phyloP scores from a whole-genome alignment of 768 basidiomycete genomes.

The Russula virescens region DNA sequence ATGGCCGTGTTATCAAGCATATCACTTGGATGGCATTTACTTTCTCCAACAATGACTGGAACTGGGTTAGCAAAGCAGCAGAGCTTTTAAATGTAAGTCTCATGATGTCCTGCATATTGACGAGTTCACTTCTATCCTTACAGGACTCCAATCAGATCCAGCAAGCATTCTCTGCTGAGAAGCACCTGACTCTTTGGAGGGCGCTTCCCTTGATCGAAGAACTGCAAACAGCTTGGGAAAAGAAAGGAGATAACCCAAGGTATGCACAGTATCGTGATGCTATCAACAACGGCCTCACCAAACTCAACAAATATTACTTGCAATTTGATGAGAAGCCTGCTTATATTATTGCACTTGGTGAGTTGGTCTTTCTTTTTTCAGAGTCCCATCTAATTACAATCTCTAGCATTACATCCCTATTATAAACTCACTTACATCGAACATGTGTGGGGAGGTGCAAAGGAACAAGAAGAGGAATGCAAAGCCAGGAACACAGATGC shows the following conservation, averaged over 20 bases:
- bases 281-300: conserved; percentile 25
- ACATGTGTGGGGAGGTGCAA: too few species aligned
- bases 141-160: conserved; percentile 29
- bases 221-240: too few species aligned
- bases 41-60: conserved; percentile 30
- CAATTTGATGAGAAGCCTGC: conserved; percentile 22
- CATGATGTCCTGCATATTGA: conserved; percentile 4
- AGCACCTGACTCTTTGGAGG: conserved; percentile 27
- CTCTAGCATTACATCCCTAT: too few species aligned
- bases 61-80: conserved; percentile 13
- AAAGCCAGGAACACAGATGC: too few species aligned
- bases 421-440: too few species aligned
- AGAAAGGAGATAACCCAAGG: not conserved
- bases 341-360: too few species aligned
- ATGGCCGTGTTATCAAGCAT: conserved; percentile 25
- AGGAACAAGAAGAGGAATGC: too few species aligned
- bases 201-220: conserved; percentile 30
- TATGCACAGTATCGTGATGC: conserved; percentile 27
- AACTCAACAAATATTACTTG: conserved; percentile 27
- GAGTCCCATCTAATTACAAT: too few species aligned
- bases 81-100: conserved; percentile 24
- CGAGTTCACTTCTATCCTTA: not conserved
- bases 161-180: conserved; percentile 29
- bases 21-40: too few species aligned
- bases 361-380: too few species aligned